Evolutionary conservation across 257 asterid species (phyloP), one percentile per base, ranked within the genome.

Genomic region (Mentha longifolia): DNA sequence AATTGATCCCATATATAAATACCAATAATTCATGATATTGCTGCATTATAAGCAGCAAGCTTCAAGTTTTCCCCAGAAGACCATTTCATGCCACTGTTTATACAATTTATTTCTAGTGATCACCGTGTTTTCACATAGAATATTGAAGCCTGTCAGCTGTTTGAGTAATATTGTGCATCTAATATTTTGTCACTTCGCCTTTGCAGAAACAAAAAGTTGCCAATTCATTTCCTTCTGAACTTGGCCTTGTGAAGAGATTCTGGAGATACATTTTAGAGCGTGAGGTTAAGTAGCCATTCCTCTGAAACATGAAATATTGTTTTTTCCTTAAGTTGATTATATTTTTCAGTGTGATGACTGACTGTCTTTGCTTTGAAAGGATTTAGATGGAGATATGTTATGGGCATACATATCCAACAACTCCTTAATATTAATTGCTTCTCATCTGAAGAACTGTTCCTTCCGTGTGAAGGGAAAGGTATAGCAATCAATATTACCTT

Each of bases 381-480:
- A 78, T 30, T 49, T 83, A 65, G 77, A 58, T 69, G 96, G 73
- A 76, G 97, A 90, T 81, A 76, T 84, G 67, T 77, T 87, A 82
- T 93, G 98, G 98, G 90, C 95, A 50, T 91, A 96, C 46, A 62
- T 89, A 81, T 84, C 98, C 80, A 81, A 85, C 73, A 87, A 79
- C 76, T 64, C 68, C 54, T 57, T 89, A 45, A 51, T 70, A 17
- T 83, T 97, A 69, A 51, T 87, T 33, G 88, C 92, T 67, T 80
- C 87, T 79, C 77, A 65, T 74, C 74, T 93, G 45, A 93, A 93
- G 69, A 80, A 80, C 19, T 86, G 90, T 66, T 79, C 86, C 60
- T 93, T 93, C 71, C 42, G 47, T 22, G 91, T 93, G 82, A 81
- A 79, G 67, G 99, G 99, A 68, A 94, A 94, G 90, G 97, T 93